These are phyloP conservation scores for Aureobasidium sp. DNA, from an alignment of 2,329 filamentous ascomycete species.

Conservation along the genomic window DNA sequence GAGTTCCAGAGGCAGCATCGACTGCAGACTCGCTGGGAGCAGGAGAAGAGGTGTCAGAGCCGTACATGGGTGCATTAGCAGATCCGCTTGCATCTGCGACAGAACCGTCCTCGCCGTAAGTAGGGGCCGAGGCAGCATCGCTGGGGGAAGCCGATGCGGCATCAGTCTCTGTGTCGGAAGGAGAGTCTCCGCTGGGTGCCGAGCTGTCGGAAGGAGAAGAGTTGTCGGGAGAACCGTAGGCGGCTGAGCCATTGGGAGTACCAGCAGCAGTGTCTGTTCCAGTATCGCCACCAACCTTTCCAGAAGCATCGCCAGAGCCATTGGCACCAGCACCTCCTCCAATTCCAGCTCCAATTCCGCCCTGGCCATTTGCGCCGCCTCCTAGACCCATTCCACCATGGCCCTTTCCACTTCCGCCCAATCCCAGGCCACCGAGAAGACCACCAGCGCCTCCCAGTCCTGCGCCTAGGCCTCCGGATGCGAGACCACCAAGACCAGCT, in stretches of 20 bases:
- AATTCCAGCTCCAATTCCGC: not conserved
- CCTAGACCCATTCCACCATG: not conserved
- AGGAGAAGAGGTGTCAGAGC: not conserved
- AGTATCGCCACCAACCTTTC: not conserved
- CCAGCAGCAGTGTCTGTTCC: not conserved
- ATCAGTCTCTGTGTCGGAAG: not conserved
- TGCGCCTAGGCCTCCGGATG: not conserved
- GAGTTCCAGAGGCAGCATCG: not conserved
- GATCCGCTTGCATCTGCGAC: not conserved
- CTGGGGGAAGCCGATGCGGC: not conserved
- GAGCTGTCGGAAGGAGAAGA: not conserved
- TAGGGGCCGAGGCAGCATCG: not conserved
- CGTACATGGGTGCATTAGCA: not conserved
- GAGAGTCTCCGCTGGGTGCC: not conserved
- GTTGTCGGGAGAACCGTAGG: not conserved
- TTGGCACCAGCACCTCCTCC: not conserved
- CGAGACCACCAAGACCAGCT: not conserved
- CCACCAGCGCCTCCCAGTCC: not conserved
- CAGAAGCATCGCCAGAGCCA: not conserved
- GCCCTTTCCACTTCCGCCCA: not conserved
- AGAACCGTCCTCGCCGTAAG: not conserved
- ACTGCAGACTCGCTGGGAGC: conserved; percentile 6
- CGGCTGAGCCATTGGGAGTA: not conserved
- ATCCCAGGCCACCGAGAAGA: not conserved
- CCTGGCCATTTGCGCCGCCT: not conserved